Conservation (phyloP, 176 grass and related monocot genomes). For the Tillandsia leiboldiana region DNA sequence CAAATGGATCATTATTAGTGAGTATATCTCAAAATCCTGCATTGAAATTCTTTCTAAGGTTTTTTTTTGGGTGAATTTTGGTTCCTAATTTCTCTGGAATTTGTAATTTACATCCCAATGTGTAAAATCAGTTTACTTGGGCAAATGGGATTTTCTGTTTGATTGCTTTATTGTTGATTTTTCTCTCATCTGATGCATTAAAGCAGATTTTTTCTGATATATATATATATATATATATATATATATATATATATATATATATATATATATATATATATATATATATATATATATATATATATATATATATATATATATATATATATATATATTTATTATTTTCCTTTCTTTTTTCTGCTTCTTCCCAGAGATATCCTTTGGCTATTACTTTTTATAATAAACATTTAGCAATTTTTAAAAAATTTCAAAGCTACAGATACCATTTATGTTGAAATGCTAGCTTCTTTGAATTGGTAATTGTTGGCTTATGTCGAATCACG, state of each 20-base stretch:
- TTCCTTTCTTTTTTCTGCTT: background rate
- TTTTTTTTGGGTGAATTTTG: background rate
- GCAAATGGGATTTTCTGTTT: background rate
- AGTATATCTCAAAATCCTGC: background rate
- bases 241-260: no score
- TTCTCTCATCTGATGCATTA: background rate
- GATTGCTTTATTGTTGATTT: background rate
- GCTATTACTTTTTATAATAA: no score
- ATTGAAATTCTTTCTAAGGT: background rate
- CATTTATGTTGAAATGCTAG: no score
- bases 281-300: no score
- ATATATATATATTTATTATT: no score
- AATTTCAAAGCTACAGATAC: no score
- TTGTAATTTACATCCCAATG: background rate
- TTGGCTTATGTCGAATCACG: no score
- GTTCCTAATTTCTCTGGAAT: background rate
- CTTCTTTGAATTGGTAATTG: no score
- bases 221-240: no score
- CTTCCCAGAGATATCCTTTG: background rate
- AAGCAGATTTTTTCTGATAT: background rate
- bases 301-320: no score
- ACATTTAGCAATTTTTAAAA: no score
- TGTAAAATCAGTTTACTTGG: background rate
- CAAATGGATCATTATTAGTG: background rate
- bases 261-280: no score